Conservation (phyloP, 495 filamentous ascomycete species). For the Saxophila tyrrhenica region DNA sequence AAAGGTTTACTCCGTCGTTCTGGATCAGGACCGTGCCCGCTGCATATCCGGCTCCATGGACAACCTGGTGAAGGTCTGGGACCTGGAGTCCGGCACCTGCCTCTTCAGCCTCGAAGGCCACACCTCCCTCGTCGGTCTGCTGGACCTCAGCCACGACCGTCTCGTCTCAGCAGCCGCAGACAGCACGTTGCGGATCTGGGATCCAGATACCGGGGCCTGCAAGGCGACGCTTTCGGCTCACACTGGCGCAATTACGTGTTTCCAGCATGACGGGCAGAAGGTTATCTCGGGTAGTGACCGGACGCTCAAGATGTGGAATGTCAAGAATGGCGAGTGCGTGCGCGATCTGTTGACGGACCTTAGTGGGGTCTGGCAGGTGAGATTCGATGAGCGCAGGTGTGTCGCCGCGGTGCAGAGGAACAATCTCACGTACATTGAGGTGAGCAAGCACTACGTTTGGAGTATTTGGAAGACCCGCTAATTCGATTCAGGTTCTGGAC, state of each 20-base stretch:
- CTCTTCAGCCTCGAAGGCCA: slow-evolving; percentile 90
- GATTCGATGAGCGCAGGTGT: slow-evolving; percentile 90
- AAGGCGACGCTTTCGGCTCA: slow-evolving; percentile 82
- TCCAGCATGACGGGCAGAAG: slow-evolving; percentile 94
- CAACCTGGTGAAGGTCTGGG: slow-evolving; percentile 96
- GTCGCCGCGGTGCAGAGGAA: slow-evolving; percentile 94
- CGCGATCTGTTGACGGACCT: slow-evolving; percentile 93
- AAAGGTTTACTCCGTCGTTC: slow-evolving; percentile 96
- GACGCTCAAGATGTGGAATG: slow-evolving; percentile 98
- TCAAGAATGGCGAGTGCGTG: slow-evolving; percentile 80
- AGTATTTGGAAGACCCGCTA: neutral
- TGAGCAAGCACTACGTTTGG: slow-evolving; percentile 33
- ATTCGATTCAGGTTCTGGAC: slow-evolving; percentile 18
- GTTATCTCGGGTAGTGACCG: slow-evolving; percentile 93
- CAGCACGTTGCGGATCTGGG: slow-evolving; percentile 92
- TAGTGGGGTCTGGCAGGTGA: slow-evolving; percentile 95
- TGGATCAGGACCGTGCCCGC: slow-evolving; percentile 82
- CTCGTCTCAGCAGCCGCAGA: slow-evolving; percentile 94
- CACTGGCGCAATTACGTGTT: slow-evolving; percentile 95
- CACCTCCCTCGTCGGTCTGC: slow-evolving; percentile 80
- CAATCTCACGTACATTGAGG: slow-evolving; percentile 88
- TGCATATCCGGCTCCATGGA: slow-evolving; percentile 99
- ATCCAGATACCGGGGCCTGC: slow-evolving; percentile 85
- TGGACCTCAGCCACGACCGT: slow-evolving; percentile 76
- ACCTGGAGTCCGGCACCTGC: slow-evolving; percentile 73